Evolutionary conservation across 805 yeast species (phyloP), one percentile per base, ranked within the genome.

Genomic region (Schwanniomyces pseudopolymorphus): DNA sequence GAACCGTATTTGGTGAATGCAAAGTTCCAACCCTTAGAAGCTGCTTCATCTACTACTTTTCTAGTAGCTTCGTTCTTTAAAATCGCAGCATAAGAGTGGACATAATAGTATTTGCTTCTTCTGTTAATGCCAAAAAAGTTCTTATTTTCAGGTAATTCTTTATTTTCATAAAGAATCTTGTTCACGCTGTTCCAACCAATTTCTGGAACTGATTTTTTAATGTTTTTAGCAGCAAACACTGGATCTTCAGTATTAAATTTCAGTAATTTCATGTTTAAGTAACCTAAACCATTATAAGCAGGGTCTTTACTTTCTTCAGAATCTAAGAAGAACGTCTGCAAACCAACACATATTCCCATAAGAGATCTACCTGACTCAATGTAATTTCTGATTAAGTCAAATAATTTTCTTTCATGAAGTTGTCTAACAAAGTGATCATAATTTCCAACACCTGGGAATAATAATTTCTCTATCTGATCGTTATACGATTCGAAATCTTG

Each of bases 321-420:
- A 1, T 83, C 81, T 14, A 67, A 66, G 58, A 92, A 89, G 31
- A 94, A 74, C 1, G 96, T 77, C 64, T 94, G 99, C 46, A 94
- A 72, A 6, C 99, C 99, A 37, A 94, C 98, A 71, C 99, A 94
- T 51, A 94, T 89, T 5, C 99, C 99, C 96, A 94, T 89, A 24
- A 94, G 69, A 13, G 95, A 89, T 57, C 82, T 82, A 1, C 96
- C 97, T n/a, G 86, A 71, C 6, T 72, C 67, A 31, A 91, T 83
- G 58, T 89, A 90, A 39, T 77, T 65, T 43, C 67, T 70, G 21
- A 95, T 69, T 0, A 95, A 96, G 31, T 71, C 77, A 11, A 75
- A 81, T 49, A 92, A 81, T 0, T 83, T 80, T 47, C 86, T 77
- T 3, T 72, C 71, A 40, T 73, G 74, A 39, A 94, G 66, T 55